Evolutionary conservation across 129 eudicot genomes (phyloP).

Genomic region (Lonicera japonica): DNA sequence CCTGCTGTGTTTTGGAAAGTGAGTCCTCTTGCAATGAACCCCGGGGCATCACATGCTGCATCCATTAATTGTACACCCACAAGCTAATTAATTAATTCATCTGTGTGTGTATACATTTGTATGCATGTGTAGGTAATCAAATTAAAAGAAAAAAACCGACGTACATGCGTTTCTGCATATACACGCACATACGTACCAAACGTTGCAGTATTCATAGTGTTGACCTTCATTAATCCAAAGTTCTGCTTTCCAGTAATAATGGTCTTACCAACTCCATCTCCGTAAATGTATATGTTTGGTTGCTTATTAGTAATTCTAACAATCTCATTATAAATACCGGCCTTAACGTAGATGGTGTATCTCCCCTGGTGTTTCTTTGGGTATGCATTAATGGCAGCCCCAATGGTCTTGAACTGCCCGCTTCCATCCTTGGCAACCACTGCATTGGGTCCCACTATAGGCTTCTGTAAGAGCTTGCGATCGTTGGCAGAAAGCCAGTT

Average conservation of each 20-base stretch:
- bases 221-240: conserved; percentile 16
- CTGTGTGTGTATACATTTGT: too few relatives aligned
- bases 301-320: conserved; percentile 31
- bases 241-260: conserved; percentile 45
- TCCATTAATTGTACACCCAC: too few relatives aligned
- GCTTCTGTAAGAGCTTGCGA: conserved; percentile 39
- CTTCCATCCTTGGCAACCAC: conserved; percentile 75
- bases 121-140: too few relatives aligned
- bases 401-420: conserved; percentile 54
- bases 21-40: conserved; percentile 46
- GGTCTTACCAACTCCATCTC: conserved; percentile 59
- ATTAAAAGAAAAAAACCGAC: too few relatives aligned
- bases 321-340: conserved; percentile 52
- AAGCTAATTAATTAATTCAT: neutral
- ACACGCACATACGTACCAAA: conserved; percentile 11
- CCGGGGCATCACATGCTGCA: conserved; percentile 29
- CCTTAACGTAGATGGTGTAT: conserved; percentile 48
- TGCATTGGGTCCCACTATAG: conserved; percentile 37
- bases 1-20: conserved; percentile 55
- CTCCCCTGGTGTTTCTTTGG: conserved; percentile 43
- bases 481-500: conserved; percentile 49
- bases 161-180: neutral
- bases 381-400: conserved; percentile 48
- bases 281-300: conserved; percentile 50
- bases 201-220: conserved; percentile 37